Base-by-base conservation (phyloP, 2,329 filamentous ascomycete genomes). In the Pseudogymnoascus sp. region DNA sequence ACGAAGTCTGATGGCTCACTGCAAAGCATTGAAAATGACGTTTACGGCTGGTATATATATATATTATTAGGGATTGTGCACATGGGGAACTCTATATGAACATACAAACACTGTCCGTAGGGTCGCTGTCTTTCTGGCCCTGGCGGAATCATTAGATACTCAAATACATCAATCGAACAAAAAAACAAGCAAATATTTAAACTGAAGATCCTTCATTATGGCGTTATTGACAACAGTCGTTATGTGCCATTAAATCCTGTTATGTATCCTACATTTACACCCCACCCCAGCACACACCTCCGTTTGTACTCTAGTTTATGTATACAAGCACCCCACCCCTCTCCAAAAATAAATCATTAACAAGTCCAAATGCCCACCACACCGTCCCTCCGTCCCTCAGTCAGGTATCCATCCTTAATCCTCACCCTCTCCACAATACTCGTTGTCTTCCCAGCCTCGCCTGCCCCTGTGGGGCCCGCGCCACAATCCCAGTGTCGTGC, bases 401-500 rank as follows among this genome's bases (percentile, higher is more conserved):
- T 84, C 71, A 97, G 78, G 75, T 96, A 99, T 0, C 94, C 94
- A 70, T 99, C 94, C 75, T 90, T 91, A 71, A 97, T 87, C 66
- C 92, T 84, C 62, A 97, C 93, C 63, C 84, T 85, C 75, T 97
- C 92, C 17, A 99, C 87, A 62, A 87, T 80, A 11, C 86, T 82
- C 5, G 86, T 82, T 61, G 78, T 80, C 67, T 84, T 85, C 10
- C 82, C 84, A 2, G 33, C 36, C 62, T 85, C 82, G 60, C 88
- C 85, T 17, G 85, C 84, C 63, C 86, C 86, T 2, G 80, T 81
- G 57, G 89, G 84, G 36, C 92, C 93, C 2, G 91, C 87, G 60
- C 94, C 94, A 74, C 92, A 97, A 74, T 96, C 91, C 94, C 94
- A 99, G 74, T 97, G 94, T 64, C 90, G 81, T 40, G 92, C 92